Evolutionary conservation across 768 basidiomycete species (phyloP).

Genomic region (Thelephora ganbajun): DNA sequence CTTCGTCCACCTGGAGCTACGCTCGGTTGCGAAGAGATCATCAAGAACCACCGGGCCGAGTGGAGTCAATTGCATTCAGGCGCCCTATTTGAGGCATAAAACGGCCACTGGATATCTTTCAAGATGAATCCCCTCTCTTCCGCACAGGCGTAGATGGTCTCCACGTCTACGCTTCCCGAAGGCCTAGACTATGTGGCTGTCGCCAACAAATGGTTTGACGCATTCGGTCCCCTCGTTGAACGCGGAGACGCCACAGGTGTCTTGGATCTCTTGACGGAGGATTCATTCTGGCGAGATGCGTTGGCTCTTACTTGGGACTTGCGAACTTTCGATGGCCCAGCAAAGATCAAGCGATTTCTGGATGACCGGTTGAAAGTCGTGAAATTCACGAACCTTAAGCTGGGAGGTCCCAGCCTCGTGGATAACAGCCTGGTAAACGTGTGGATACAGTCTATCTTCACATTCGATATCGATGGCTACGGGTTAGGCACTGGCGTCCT

Average conservation of each 20-base stretch:
- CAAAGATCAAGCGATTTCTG: conserved; percentile 17
- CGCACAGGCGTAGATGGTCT: too few relatives aligned
- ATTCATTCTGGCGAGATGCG: conserved; percentile 20
- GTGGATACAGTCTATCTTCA: conserved; percentile 20
- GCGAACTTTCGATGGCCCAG: conserved; percentile 21
- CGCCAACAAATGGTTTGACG: conserved; percentile 27
- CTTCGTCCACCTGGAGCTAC: too few relatives aligned
- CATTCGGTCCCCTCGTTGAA: conserved; percentile 21
- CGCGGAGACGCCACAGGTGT: conserved; percentile 22
- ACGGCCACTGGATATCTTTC: too few relatives aligned
- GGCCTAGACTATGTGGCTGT: conserved; percentile 23
- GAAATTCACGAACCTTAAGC: conserved; percentile 9
- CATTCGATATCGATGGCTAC: conserved; percentile 26
- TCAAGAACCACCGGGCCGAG: too few relatives aligned
- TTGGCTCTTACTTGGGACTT: conserved; percentile 24
- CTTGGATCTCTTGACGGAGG: conserved; percentile 18
- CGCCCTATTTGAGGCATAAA: too few relatives aligned
- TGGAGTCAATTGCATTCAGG: too few relatives aligned
- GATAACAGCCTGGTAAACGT: conserved; percentile 8
- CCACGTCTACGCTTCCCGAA: conserved; percentile 5
- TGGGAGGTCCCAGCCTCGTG: background rate
- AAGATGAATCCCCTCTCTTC: too few relatives aligned
- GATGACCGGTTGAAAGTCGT: conserved; percentile 11
- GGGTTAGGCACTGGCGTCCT: conserved; percentile 21
- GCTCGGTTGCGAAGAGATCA: too few relatives aligned